Evolutionary conservation across 768 basidiomycete genomes (phyloP).

Genomic region (Xerocomellus intermedius): DNA sequence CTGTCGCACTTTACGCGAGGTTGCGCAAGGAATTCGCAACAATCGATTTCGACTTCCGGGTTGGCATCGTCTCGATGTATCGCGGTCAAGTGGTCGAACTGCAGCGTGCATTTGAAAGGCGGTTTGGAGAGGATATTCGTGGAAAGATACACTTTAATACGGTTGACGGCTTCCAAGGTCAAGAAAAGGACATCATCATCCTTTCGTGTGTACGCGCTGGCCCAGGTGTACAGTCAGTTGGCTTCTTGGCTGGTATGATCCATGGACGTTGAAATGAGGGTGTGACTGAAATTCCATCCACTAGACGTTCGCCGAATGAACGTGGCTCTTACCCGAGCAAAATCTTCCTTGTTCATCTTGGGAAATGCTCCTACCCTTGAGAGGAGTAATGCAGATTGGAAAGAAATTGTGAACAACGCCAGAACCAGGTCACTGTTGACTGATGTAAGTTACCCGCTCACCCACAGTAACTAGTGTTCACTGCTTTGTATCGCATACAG

Average conservation of each 20-base stretch:
- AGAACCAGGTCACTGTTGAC: constrained; percentile 58
- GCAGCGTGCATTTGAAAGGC: constrained; percentile 60
- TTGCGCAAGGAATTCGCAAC: constrained; percentile 63
- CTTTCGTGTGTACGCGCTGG: constrained; percentile 95
- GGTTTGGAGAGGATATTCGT: constrained; percentile 70
- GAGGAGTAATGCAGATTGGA: constrained; percentile 80
- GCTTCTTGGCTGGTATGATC: constrained; percentile 77
- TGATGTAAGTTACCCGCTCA: constrained; percentile 44
- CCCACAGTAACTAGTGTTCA: not conserved
- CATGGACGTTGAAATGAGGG: not conserved
- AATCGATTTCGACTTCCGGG: constrained; percentile 50
- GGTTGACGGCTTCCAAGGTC: constrained; percentile 98
- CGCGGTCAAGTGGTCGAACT: constrained; percentile 83
- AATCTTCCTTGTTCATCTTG: constrained; percentile 90
- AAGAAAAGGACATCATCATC: constrained; percentile 98
- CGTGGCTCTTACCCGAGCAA: constrained; percentile 96
- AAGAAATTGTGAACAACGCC: constrained; percentile 74
- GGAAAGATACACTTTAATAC: constrained; percentile 89
- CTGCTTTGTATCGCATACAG: constrained; percentile 13
- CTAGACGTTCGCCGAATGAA: constrained; percentile 89
- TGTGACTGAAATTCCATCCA: not conserved
- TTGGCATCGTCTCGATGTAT: constrained; percentile 91
- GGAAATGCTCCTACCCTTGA: constrained; percentile 90
- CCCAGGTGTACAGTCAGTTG: constrained; percentile 74
- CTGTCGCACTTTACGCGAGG: constrained; percentile 72